These are phyloP conservation scores for Rosa lucieae DNA, from an alignment of 306 rosid species.

Conservation along the genomic window DNA sequence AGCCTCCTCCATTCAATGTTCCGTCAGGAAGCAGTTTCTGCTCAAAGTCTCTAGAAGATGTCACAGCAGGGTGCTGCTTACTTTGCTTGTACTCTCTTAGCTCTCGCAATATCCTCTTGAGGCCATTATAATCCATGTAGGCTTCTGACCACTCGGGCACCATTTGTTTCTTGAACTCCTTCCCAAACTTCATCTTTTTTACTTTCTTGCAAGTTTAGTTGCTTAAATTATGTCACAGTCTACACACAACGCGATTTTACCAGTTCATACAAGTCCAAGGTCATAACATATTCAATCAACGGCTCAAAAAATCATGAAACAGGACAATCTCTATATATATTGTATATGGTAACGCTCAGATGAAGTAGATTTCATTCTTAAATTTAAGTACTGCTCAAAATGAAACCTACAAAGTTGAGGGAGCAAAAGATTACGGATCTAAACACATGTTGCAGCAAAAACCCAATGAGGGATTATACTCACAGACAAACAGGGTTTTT, in stretches of 20 bases:
- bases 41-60: conserved; percentile 27
- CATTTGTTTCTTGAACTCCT: conserved; percentile 53
- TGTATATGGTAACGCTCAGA: not conserved
- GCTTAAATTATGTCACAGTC: not conserved
- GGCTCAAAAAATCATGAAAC: not conserved
- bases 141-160: conserved; percentile 73
- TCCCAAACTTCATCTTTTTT: conserved; percentile 53
- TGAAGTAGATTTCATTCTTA: not conserved
- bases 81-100: conserved; percentile 35
- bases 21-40: conserved; percentile 27
- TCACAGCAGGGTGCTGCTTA: conserved; percentile 14
- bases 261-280: not conserved
- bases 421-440: not conserved
- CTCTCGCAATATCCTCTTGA: conserved; percentile 44
- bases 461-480: not conserved
- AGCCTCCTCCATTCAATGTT: conserved; percentile 33
- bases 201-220: not conserved
- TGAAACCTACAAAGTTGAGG: not conserved
- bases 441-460: not conserved
- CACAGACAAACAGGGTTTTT: not conserved
- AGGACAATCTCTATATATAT: not conserved
- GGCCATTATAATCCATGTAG: conserved; percentile 68
- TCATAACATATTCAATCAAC: not conserved
- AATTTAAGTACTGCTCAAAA: not conserved
- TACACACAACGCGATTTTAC: not conserved